These are phyloP conservation scores for Citrus reticulata DNA, from an alignment of 345 rosid genomes.

Conservation along the genomic window DNA sequence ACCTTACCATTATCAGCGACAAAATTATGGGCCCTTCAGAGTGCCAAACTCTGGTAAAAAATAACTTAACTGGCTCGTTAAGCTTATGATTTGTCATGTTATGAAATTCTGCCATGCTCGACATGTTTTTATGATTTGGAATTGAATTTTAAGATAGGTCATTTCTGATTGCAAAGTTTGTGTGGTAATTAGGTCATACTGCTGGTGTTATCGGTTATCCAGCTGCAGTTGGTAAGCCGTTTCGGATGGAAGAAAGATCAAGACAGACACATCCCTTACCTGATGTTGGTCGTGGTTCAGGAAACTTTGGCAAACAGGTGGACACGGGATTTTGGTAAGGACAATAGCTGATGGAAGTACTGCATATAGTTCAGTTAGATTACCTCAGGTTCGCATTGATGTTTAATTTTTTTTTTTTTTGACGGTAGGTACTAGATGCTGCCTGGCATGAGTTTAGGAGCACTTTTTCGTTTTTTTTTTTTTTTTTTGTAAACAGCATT, in stretches of 20 bases:
- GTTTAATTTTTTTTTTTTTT: not conserved
- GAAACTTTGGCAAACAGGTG: not conserved
- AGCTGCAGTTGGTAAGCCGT: not conserved
- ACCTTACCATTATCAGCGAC: constrained; percentile 4
- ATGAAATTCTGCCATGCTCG: not conserved
- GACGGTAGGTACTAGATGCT: not conserved
- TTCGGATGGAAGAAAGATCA: not conserved
- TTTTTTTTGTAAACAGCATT: not conserved
- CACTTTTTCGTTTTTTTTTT: not conserved
- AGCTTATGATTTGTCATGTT: not conserved
- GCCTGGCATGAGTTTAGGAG: not conserved
- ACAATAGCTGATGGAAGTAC: not conserved
- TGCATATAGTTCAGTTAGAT: not conserved
- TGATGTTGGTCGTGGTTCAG: not conserved
- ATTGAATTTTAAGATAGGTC: not conserved
- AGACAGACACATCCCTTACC: constrained; percentile 5
- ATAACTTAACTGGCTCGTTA: not conserved
- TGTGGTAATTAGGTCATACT: not conserved
- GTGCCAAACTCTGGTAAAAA: constrained; percentile 20
- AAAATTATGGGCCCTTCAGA: not conserved
- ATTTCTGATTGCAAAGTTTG: not conserved
- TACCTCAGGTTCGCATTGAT: not conserved
- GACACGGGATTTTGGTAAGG: not conserved
- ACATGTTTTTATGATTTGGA: not conserved
- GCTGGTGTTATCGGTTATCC: constrained; percentile 1